Percentiles rank a stretch among this genome's conserved stretches.
Conservation (phyloP, 768 basidiomycete species). For the Boletus rex-veris region DNA sequence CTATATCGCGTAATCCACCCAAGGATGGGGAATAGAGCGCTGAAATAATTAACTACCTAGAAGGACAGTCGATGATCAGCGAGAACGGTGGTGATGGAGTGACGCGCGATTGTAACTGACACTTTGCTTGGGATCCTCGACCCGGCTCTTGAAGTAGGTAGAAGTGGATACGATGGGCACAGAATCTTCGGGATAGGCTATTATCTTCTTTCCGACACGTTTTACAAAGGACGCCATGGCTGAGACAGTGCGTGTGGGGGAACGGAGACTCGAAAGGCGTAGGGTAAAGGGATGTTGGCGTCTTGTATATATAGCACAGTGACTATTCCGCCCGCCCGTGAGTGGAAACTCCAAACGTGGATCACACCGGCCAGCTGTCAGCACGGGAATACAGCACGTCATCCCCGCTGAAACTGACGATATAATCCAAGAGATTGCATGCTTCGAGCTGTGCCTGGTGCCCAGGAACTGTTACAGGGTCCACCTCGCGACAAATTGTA, state of each 20-base stretch:
- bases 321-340: too few relatives aligned
- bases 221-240: constrained; percentile 42
- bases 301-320: constrained; percentile 1
- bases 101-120: constrained; percentile 33
- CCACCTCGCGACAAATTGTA: too few relatives aligned
- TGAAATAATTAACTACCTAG: constrained; percentile 60
- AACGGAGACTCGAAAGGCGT: not conserved
- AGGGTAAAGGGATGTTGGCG: not conserved
- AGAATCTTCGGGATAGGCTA: constrained; percentile 57
- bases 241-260: not conserved
- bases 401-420: constrained; percentile 3
- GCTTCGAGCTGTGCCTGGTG: too few relatives aligned
- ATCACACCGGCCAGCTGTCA: too few relatives aligned
- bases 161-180: constrained; percentile 56
- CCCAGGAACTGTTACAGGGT: too few relatives aligned
- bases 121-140: constrained; percentile 44
- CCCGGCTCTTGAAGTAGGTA: constrained; percentile 47
- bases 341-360: not conserved
- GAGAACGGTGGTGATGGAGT: too few relatives aligned
- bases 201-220: constrained; percentile 51
- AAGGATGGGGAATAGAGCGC: constrained; percentile 78
- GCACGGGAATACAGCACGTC: constrained; percentile 25
- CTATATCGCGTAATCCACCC: constrained; percentile 88
- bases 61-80: too few relatives aligned
- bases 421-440: too few relatives aligned